Conservation (phyloP, 768 basidiomycete genomes). For the Lyophyllum shimeji region DNA sequence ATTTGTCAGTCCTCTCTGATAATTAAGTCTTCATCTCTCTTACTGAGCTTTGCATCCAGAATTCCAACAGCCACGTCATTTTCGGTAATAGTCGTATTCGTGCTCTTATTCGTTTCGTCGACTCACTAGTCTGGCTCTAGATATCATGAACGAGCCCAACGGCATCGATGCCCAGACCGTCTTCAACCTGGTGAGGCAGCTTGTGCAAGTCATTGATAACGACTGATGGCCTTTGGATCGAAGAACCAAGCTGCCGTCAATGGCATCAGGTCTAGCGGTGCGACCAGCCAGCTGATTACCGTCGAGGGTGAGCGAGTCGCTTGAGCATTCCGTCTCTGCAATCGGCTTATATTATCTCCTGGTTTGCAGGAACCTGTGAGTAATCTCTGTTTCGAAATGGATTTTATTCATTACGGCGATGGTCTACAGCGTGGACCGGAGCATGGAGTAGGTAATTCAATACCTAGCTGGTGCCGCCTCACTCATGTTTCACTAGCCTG, state of each 20-base stretch:
- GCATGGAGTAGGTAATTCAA: conserved; percentile 44
- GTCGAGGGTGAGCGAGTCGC: conserved; percentile 36
- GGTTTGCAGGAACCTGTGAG: conserved; percentile 30
- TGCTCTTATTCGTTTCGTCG: neutral
- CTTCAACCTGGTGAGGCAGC: conserved; percentile 41
- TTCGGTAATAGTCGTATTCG: conserved; percentile 37
- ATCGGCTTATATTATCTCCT: conserved; percentile 1
- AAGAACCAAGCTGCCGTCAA: conserved; percentile 67
- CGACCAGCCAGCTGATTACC: conserved; percentile 53
- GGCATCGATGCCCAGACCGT: conserved; percentile 53
- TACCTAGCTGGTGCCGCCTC: conserved; percentile 1
- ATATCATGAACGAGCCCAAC: conserved; percentile 68
- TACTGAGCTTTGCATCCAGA: conserved; percentile 20
- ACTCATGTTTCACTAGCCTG: conserved; percentile 35
- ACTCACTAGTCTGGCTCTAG: conserved; percentile 17
- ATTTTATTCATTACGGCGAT: neutral
- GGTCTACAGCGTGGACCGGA: conserved; percentile 51
- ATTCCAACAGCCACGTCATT: conserved; percentile 51
- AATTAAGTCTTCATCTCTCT: neutral
- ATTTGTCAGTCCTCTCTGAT: conserved; percentile 41
- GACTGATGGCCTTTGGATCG: neutral
- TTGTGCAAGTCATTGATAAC: neutral
- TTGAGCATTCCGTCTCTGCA: neutral
- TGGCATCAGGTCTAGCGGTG: conserved; percentile 62
- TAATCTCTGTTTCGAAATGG: neutral